Percentiles rank a stretch among this genome's conserved stretches.
Evolutionary conservation across 352 stramenopile species (phyloP).

Genomic region (Globisporangium polare): DNA sequence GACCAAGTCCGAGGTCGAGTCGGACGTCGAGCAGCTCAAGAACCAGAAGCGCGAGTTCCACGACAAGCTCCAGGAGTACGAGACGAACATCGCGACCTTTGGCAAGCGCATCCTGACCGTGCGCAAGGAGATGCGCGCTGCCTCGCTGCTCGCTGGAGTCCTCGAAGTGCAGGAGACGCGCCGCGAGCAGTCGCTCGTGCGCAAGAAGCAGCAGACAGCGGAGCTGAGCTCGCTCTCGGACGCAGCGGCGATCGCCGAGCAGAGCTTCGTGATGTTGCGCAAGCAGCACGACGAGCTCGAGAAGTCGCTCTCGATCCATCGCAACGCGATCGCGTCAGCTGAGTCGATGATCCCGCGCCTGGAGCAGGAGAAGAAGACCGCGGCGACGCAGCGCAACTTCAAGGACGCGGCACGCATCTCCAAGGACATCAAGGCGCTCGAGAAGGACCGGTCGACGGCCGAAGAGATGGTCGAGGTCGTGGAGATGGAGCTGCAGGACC

Average conservation of each 20-base stretch:
- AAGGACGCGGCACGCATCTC: conserved; percentile 82
- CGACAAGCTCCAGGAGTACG: conserved; percentile 48
- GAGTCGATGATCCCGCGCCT: conserved; percentile 75
- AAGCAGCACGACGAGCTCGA: conserved; percentile 77
- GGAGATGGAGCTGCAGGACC: conserved; percentile 78
- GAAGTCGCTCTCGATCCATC: conserved; percentile 66
- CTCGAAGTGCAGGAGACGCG: conserved; percentile 72
- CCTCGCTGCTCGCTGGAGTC: conserved; percentile 53
- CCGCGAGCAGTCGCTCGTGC: conserved; percentile 55
- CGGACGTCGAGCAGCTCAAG: conserved; percentile 55
- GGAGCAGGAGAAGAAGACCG: conserved; percentile 77
- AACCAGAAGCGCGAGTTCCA: conserved; percentile 55
- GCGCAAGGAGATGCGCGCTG: conserved; percentile 70
- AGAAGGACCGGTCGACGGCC: conserved; percentile 75
- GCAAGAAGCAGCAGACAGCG: conserved; percentile 72
- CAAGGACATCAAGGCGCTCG: conserved; percentile 83
- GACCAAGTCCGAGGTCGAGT: conserved; percentile 72
- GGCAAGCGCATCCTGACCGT: conserved; percentile 54
- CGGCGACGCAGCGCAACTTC: conserved; percentile 79
- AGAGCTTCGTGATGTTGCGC: conserved; percentile 67
- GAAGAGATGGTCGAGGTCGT: conserved; percentile 84
- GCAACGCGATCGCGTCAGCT: conserved; percentile 78
- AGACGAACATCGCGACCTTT: conserved; percentile 41
- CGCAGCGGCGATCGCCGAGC: conserved; percentile 61
- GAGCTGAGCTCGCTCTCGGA: conserved; percentile 70